Evolutionary conservation across 2,329 filamentous ascomycete genomes (phyloP).

Genomic region (Venturia nashicola): DNA sequence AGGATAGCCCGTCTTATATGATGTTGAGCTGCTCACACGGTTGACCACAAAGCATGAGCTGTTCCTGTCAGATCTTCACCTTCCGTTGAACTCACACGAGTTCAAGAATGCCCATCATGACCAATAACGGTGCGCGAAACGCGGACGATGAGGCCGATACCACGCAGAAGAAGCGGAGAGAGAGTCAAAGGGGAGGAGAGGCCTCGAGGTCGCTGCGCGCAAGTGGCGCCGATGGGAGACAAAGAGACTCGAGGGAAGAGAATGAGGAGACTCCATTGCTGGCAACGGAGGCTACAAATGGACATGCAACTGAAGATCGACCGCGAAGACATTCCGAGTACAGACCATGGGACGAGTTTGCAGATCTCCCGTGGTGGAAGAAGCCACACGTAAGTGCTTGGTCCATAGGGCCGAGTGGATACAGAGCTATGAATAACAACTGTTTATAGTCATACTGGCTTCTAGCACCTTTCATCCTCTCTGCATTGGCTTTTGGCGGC

Average conservation of each 20-base stretch:
- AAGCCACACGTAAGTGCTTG: constrained; percentile 11
- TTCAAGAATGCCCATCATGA: not conserved
- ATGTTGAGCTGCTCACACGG: not conserved
- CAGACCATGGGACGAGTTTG: constrained; percentile 6
- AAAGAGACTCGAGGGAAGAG: not conserved
- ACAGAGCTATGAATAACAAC: not conserved
- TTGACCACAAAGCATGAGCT: not conserved
- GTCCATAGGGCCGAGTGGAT: not conserved
- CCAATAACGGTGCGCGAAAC: not conserved
- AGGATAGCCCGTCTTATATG: not conserved
- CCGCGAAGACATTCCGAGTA: not conserved
- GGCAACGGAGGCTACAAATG: not conserved
- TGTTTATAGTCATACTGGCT: constrained; percentile 60
- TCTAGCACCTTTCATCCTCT: constrained; percentile 65
- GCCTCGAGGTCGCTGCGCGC: not conserved
- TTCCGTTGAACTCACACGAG: not conserved
- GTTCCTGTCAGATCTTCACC: not conserved
- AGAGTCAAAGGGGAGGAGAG: not conserved
- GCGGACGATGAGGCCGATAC: not conserved
- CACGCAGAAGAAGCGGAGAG: not conserved
- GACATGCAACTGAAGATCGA: not conserved
- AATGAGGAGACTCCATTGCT: constrained; percentile 10
- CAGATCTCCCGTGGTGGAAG: constrained; percentile 11
- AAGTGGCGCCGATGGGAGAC: not conserved
- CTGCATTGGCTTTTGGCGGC: constrained; percentile 77